These are phyloP conservation scores for Chytriomyces confervae DNA, from an alignment of 192 early-diverging fungal species.

Conservation along the genomic window DNA sequence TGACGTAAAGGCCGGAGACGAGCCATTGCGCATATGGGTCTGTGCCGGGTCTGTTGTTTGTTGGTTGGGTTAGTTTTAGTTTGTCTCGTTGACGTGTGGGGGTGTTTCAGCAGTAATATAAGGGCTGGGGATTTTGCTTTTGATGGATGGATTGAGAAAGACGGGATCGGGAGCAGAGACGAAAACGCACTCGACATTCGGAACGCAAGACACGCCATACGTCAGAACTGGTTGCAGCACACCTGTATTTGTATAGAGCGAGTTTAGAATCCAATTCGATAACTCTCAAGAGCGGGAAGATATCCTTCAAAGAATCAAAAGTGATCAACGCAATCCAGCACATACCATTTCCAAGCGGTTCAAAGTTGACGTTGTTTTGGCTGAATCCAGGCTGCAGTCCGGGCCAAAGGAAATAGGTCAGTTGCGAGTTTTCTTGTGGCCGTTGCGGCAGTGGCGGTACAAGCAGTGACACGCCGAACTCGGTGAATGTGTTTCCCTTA, in stretches of 20 bases:
- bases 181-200: neutral
- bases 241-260: neutral
- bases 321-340: neutral
- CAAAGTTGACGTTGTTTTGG: slow-evolving; percentile 15
- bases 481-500: slow-evolving; percentile 13
- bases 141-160: too few species aligned
- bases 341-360: slow-evolving; percentile 28
- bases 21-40: slow-evolving; percentile 23
- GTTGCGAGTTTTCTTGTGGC: neutral
- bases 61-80: too few species aligned
- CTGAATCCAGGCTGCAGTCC: slow-evolving; percentile 29
- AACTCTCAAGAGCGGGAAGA: neutral
- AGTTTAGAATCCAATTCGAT: neutral
- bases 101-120: too few species aligned
- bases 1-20: slow-evolving; percentile 13
- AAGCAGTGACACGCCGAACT: slow-evolving; percentile 7
- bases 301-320: too few species aligned
- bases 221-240: slow-evolving; percentile 33
- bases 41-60: too few species aligned
- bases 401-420: slow-evolving; percentile 28
- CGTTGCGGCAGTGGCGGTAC: slow-evolving; percentile 23
- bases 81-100: too few species aligned
- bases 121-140: too few species aligned
- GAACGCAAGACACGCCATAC: slow-evolving; percentile 21
- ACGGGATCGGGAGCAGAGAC: too few species aligned